Conservation (phyloP, 805 yeast species). For the Wickerhamiella sorbophila region DNA sequence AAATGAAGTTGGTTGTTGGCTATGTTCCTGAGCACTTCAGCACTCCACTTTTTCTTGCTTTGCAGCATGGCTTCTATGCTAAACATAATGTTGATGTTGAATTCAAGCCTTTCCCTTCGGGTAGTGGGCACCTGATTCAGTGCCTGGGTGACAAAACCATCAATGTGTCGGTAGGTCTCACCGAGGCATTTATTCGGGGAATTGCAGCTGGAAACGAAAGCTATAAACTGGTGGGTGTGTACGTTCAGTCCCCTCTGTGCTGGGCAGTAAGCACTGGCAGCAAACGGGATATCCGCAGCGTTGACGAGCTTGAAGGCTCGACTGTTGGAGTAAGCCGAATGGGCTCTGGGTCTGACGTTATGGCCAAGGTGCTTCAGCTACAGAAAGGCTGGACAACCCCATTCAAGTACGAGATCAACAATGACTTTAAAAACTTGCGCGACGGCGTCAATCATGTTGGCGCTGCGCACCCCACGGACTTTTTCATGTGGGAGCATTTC, state of each 20-base stretch:
- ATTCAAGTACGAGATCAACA: constrained; percentile 40
- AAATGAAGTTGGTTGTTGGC: constrained; percentile 37
- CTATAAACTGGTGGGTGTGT: constrained; percentile 63
- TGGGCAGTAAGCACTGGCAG: constrained; percentile 83
- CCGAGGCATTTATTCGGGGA: constrained; percentile 83
- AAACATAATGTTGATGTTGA: constrained; percentile 40
- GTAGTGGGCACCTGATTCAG: constrained; percentile 77
- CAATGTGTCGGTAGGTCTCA: constrained; percentile 70
- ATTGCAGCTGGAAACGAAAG: constrained; percentile 45
- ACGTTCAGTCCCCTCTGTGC: constrained; percentile 72
- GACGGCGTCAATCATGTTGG: constrained; percentile 55
- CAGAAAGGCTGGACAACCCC: constrained; percentile 35
- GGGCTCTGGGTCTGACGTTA: constrained; percentile 84
- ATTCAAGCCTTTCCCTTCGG: constrained; percentile 59
- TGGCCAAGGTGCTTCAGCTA: constrained; percentile 72
- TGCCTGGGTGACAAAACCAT: constrained; percentile 47
- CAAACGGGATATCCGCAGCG: constrained; percentile 32
- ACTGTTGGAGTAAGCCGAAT: constrained; percentile 70
- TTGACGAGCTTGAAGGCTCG: constrained; percentile 39
- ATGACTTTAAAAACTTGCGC: constrained; percentile 61
- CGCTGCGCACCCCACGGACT: constrained; percentile 43
- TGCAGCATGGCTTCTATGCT: constrained; percentile 40
- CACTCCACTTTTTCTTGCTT: constrained; percentile 69
- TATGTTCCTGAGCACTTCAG: constrained; percentile 87
- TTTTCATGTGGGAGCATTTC: constrained; percentile 93